phyloP scores from a whole-genome alignment of 805 yeast species.

The Candida maris region DNA sequence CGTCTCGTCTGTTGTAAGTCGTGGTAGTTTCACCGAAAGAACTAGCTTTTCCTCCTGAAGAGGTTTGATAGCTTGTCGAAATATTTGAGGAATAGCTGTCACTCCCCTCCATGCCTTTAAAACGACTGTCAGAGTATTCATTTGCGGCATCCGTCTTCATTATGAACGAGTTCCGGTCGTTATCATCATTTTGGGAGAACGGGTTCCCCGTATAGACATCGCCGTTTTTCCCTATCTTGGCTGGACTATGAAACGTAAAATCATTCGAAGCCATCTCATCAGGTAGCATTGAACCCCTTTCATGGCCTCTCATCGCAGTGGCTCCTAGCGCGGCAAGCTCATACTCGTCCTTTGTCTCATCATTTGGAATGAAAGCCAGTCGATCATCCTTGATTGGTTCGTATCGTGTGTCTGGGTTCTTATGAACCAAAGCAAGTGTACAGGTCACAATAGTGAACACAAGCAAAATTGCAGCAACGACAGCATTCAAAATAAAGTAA shows the following conservation, averaged over 20 bases:
- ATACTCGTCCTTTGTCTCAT: conserved; percentile 42
- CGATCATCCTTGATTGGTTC: conserved; percentile 97
- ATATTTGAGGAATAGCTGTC: conserved; percentile 2
- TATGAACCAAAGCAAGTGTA: conserved; percentile 73
- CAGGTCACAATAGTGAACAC: conserved; percentile 87
- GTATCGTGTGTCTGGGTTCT: conserved; percentile 92
- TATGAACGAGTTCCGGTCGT: conserved; percentile 18
- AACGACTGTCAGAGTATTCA: conserved; percentile 5
- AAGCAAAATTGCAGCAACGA: conserved; percentile 75
- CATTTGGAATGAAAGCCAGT: conserved; percentile 80
- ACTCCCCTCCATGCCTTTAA: conserved; percentile 5
- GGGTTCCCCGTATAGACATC: conserved; percentile 17
- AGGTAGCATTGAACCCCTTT: conserved; percentile 34
- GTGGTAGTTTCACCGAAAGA: conserved; percentile 2
- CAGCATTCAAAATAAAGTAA: conserved; percentile 85
- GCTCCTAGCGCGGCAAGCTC: conserved; percentile 75
- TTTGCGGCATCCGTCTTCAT: conserved; percentile 12
- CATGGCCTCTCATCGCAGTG: conserved; percentile 62
- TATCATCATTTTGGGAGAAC: conserved; percentile 17
- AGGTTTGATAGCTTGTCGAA: not conserved
- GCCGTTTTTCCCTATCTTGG: conserved; percentile 20
- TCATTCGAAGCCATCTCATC: conserved; percentile 23
- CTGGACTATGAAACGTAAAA: conserved; percentile 24
- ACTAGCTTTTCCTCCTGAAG: conserved; percentile 1
- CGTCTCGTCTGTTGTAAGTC: conserved; percentile 16